A percentile compares a stretch with the other conserved stretches of the same genome.
phyloP scores from a whole-genome alignment of 306 rosid species.

The Vigna hirtella region DNA sequence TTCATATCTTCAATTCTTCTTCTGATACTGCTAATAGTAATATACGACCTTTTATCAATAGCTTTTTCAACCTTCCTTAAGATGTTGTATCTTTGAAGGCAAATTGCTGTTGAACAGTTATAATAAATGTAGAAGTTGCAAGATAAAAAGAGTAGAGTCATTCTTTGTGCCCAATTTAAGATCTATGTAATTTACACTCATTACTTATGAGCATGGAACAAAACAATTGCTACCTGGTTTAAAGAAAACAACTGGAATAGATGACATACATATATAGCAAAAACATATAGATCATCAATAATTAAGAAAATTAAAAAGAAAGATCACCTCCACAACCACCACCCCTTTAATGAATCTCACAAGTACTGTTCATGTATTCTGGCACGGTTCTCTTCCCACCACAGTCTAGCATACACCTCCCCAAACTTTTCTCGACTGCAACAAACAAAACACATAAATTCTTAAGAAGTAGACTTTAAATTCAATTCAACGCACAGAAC shows the following conservation, averaged over 20 bases:
- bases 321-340: conserved; percentile 51
- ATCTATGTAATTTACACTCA: conserved; percentile 51
- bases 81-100: background rate
- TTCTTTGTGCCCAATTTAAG: conserved; percentile 47
- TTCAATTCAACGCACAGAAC: rapidly evolving
- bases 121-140: background rate
- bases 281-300: conserved; percentile 42
- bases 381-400: conserved; percentile 99
- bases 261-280: conserved; percentile 33
- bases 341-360: conserved; percentile 50
- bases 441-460: conserved; percentile 38
- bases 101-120: no score
- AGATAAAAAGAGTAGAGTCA: conserved; percentile 15
- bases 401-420: conserved; percentile 93
- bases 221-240: conserved; percentile 41
- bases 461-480: no score
- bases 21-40: background rate
- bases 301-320: conserved; percentile 49
- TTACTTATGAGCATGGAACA: conserved; percentile 34
- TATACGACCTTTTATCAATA: background rate
- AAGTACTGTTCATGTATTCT: conserved; percentile 95
- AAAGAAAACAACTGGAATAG: conserved; percentile 46
- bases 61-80: background rate
- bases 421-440: conserved; percentile 97
- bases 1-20: background rate